Percentiles rank a stretch among this genome's conserved stretches.
Evolutionary conservation across 129 eudicot species (phyloP).

Genomic region (Ambrosia trifida): DNA sequence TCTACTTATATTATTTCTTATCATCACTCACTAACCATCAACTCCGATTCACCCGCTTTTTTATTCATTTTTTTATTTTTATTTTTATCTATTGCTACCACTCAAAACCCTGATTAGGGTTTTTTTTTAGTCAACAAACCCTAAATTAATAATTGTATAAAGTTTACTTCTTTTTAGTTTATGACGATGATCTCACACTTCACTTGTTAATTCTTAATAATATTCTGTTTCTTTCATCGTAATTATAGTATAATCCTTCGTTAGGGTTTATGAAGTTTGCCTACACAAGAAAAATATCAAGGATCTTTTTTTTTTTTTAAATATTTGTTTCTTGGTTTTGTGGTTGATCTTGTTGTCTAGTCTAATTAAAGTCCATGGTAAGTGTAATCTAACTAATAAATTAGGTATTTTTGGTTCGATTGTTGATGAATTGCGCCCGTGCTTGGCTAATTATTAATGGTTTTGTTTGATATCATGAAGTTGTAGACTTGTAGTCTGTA

Average conservation of each 20-base stretch:
- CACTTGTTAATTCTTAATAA: not conserved
- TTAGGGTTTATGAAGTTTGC: conserved; percentile 3
- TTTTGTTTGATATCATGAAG: not conserved
- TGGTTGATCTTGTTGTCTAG: conserved; percentile 12
- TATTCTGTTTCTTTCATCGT: not conserved
- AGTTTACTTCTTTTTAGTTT: not conserved
- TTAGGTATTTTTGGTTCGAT: not conserved
- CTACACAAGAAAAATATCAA: not conserved
- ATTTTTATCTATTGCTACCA: not conserved
- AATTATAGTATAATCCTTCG: not conserved
- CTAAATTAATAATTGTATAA: not conserved
- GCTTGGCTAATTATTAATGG: not conserved
- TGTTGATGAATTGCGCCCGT: not conserved
- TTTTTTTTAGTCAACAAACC: not conserved
- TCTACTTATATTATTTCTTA: not conserved
- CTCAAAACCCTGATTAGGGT: conserved; percentile 30
- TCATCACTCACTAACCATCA: too few species aligned
- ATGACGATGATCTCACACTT: conserved; percentile 11
- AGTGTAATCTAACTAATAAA: not conserved
- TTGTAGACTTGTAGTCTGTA: not conserved
- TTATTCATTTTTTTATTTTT: not conserved
- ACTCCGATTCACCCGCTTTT: not conserved
- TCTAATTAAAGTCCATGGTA: not conserved
- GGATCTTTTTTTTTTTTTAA: too few species aligned
- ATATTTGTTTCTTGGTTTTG: not conserved